These are phyloP conservation scores for Debaryomyces subglobosus DNA, from an alignment of 1,139 yeast species.

Conservation along the genomic window DNA sequence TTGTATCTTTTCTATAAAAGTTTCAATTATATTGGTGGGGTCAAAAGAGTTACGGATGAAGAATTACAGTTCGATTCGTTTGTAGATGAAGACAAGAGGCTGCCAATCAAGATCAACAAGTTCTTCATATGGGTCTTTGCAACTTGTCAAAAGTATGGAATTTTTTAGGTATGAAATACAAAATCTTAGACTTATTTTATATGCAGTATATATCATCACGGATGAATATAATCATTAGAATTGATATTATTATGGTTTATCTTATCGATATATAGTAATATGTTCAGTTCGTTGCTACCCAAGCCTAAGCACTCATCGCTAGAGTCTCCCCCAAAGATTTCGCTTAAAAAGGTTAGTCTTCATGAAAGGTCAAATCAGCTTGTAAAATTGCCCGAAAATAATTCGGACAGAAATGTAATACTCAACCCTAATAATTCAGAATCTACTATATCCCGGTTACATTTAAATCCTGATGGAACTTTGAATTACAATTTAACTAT, in stretches of 20 bases:
- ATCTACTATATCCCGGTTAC: constrained; percentile 20
- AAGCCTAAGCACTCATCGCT: constrained; percentile 30
- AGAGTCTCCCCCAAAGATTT: neutral
- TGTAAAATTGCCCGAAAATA: constrained; percentile 1
- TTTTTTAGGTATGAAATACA: constrained; percentile 22
- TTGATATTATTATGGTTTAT: neutral
- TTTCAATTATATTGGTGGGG: constrained; percentile 19
- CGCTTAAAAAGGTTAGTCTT: neutral
- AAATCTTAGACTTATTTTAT: neutral
- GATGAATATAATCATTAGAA: neutral
- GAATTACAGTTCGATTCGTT: constrained; percentile 26
- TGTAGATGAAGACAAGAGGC: constrained; percentile 30
- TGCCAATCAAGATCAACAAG: constrained; percentile 18
- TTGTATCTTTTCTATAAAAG: constrained; percentile 19
- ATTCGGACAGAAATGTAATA: neutral
- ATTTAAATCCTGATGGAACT: constrained; percentile 32
- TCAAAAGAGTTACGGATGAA: constrained; percentile 22
- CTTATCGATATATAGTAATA: constrained; percentile 10
- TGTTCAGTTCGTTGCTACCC: constrained; percentile 41
- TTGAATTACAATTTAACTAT: constrained; percentile 32
- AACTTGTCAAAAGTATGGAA: constrained; percentile 36
- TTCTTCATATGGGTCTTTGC: constrained; percentile 28
- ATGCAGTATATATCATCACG: neutral
- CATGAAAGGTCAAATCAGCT: constrained; percentile 1
- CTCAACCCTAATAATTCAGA: constrained; percentile 2